A percentile compares a stretch with the other conserved stretches of the same genome.
phyloP scores from a whole-genome alignment of 768 basidiomycete genomes.

The Flagelloscypha sp. region DNA sequence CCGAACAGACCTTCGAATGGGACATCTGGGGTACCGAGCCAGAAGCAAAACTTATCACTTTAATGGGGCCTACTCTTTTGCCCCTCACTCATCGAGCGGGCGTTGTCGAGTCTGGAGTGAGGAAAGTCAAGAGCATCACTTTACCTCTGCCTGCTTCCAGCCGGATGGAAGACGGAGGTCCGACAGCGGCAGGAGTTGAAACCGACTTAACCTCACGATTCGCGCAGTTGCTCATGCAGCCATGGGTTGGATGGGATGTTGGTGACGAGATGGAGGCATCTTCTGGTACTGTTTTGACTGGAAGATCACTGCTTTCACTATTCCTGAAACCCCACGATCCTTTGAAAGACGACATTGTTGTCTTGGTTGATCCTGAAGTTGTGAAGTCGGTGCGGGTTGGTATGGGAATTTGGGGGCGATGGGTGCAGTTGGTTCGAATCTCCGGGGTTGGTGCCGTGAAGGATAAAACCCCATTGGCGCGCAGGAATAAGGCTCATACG shows the following conservation, averaged over 20 bases:
- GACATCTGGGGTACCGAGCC: neutral
- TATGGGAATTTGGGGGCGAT: conserved; percentile 57
- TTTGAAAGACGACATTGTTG: conserved; percentile 47
- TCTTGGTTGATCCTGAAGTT: conserved; percentile 42
- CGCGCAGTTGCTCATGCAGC: conserved; percentile 29
- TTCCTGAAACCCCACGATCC: conserved; percentile 35
- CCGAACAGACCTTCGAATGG: conserved; percentile 1
- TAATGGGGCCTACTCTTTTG: conserved; percentile 49
- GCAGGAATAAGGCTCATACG: conserved; percentile 18
- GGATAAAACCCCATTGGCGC: too few species aligned
- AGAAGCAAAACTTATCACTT: conserved; percentile 20
- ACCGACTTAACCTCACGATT: conserved; percentile 33
- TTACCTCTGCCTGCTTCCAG: too few species aligned
- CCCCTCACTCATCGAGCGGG: conserved; percentile 58
- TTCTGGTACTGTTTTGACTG: conserved; percentile 4
- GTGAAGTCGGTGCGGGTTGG: conserved; percentile 38
- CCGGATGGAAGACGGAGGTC: too few species aligned
- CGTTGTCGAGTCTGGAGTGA: conserved; percentile 56
- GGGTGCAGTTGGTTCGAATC: conserved; percentile 54
- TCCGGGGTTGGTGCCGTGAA: conserved; percentile 12
- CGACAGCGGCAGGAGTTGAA: conserved; percentile 29
- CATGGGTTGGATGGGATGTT: conserved; percentile 36
- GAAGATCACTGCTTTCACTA: conserved; percentile 2
- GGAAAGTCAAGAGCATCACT: conserved; percentile 42
- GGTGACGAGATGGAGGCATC: conserved; percentile 21